Evolutionary conservation across 1,284 basidiomycete species (phyloP), one percentile per base, ranked within the genome.

Genomic region (Apiotrichum sp.): DNA sequence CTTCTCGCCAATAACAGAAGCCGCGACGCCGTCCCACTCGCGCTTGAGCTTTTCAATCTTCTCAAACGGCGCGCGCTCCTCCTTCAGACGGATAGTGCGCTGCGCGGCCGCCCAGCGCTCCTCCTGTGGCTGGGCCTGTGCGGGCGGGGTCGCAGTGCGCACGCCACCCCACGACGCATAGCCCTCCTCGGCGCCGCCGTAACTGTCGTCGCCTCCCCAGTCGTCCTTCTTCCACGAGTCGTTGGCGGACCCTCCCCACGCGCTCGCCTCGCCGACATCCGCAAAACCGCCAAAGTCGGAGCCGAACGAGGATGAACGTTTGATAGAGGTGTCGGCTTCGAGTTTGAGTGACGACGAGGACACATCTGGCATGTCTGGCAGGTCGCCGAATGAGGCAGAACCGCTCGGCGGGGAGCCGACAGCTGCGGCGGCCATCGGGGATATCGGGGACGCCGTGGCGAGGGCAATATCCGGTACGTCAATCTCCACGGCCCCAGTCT

Each of bases 81-180:
- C 63, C 31, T 62, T 58, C 5, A 69, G 33, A 32, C 58, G 51
- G 9, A 73, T 66, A 29, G 59, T 58, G 47, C 66, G 48, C 58
- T 72, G 73, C 1, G 68, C 73, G 14, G 59, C 60, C 52, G 71
- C 71, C 73, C 73, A 75, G 50, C 71, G 69, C 32, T 63, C 45
- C 33, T 74, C 68, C 42, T 61, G 57, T 5, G 40, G n/a, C 3
- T 31, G 45, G 14, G 31, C 41, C 11, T 42, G 29, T 13, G 32
- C 7, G 6, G 44, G 52, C n/a, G 51, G 29, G n/a, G 50, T 34
- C 6, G 43, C 16, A 11, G 52, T 7, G 10, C 52, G 45, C 29
- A 42, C 56, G 11, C 60, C 67, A 34, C 67, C 62, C 65, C 68
- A 67, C 4, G 62, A 61, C 3, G 59, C 64, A 34, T 59, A 67